These are phyloP conservation scores for Thielaviopsis musarum DNA, from an alignment of 2,329 filamentous ascomycete genomes.

Conservation along the genomic window DNA sequence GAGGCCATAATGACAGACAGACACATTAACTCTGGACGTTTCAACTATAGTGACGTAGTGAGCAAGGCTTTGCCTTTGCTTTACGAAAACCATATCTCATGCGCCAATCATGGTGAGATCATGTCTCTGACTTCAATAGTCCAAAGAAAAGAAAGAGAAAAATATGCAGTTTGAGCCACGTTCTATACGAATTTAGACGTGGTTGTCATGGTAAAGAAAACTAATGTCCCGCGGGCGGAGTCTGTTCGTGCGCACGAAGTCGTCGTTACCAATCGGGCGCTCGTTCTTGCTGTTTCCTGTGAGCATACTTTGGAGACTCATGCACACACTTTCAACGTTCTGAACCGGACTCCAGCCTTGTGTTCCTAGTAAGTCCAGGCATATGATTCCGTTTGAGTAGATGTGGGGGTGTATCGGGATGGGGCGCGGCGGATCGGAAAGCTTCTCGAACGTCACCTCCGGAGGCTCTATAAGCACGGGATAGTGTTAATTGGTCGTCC, in stretches of 20 bases:
- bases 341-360: conserved; percentile 94
- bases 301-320: conserved; percentile 96
- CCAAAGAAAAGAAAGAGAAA: not conserved
- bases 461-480: conserved; percentile 52
- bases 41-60: too few relatives aligned
- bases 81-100: too few relatives aligned
- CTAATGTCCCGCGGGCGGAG: conserved; percentile 73
- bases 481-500: not conserved
- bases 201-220: conserved; percentile 87
- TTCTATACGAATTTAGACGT: conserved; percentile 30
- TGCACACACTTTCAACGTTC: conserved; percentile 90
- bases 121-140: too few relatives aligned
- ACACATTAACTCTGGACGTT: too few relatives aligned
- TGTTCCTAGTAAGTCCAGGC: conserved; percentile 74
- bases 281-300: conserved; percentile 89
- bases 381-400: conserved; percentile 98
- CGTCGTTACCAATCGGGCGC: conserved; percentile 73
- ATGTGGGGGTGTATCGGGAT: conserved; percentile 96
- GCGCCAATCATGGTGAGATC: too few relatives aligned
- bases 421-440: conserved; percentile 32
- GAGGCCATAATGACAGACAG: too few relatives aligned
- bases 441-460: conserved; percentile 73
- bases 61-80: too few relatives aligned
- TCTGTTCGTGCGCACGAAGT: conserved; percentile 70
- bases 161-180: not conserved